Percentiles rank a stretch among this genome's conserved stretches.
Evolutionary conservation across 2,329 filamentous ascomycete genomes (phyloP).

Genomic region (Aspergillus pseudoglaucus): DNA sequence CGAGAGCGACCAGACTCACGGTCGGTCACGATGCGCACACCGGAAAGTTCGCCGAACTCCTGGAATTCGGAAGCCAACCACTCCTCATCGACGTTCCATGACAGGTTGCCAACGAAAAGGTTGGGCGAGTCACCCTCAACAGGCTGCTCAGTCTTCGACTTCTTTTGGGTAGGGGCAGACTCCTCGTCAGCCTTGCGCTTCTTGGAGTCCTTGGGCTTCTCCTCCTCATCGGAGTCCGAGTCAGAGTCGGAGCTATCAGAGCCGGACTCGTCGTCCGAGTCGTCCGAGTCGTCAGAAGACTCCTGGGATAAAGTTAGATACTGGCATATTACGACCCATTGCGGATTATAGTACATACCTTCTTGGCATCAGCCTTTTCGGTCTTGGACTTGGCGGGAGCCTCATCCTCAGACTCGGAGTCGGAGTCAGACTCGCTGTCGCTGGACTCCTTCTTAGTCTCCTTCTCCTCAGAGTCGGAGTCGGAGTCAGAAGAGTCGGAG

Average conservation of each 20-base stretch:
- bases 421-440: conserved; percentile 17
- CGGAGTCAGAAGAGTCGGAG: conserved; percentile 24
- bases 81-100: conserved; percentile 85
- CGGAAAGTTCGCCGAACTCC: conserved; percentile 64
- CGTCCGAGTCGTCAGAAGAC: conserved; percentile 14
- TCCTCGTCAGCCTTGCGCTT: conserved; percentile 48
- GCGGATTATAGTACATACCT: conserved; percentile 3
- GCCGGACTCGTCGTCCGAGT: conserved; percentile 24
- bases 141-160: conserved; percentile 54
- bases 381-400: conserved; percentile 8
- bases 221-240: conserved; percentile 25
- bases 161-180: conserved; percentile 42
- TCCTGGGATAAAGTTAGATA: conserved; percentile 5
- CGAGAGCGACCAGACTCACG: conserved; percentile 74
- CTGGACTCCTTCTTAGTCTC: conserved; percentile 21
- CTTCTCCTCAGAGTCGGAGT: conserved; percentile 10
- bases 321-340: not conserved
- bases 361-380: conserved; percentile 7
- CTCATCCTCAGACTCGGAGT: conserved; percentile 14
- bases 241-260: conserved; percentile 23
- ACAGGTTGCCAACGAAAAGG: conserved; percentile 83
- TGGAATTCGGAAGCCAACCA: conserved; percentile 76
- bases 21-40: conserved; percentile 77
- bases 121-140: conserved; percentile 45
- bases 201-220: conserved; percentile 32